Evolutionary conservation across 176 grass and related monocot species (phyloP).

Genomic region (Canna indica): DNA sequence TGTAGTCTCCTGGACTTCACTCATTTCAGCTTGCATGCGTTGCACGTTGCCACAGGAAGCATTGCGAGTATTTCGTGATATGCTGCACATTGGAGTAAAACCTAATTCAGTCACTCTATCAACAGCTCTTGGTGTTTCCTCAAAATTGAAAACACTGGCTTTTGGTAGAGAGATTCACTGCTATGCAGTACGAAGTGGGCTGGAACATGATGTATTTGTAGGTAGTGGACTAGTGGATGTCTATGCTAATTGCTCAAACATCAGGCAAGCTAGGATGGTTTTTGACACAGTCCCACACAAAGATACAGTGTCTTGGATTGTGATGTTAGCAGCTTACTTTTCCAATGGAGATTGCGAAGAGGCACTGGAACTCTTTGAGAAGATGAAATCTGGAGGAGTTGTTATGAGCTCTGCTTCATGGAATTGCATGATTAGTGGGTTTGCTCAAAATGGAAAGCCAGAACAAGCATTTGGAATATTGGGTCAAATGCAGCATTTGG

Average conservation of each 20-base stretch:
- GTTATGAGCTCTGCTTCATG: conserved; percentile 12
- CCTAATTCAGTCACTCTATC: conserved; percentile 26
- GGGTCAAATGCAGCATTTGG: conserved; percentile 5
- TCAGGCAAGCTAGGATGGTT: conserved; percentile 20
- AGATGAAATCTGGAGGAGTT: conserved; percentile 5
- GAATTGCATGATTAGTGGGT: conserved; percentile 28
- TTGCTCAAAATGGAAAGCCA: conserved; percentile 20
- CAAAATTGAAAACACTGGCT: conserved; percentile 9
- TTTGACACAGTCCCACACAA: conserved; percentile 16
- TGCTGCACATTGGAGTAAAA: conserved; percentile 1
- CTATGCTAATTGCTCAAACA: conserved; percentile 18
- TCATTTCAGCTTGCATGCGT: conserved; percentile 15
- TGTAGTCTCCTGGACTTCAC: conserved; percentile 24
- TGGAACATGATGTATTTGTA: conserved; percentile 16
- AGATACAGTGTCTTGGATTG: conserved; percentile 20
- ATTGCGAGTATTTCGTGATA: conserved; percentile 10
- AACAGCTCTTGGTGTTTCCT: conserved; percentile 12
- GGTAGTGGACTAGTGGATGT: conserved; percentile 19
- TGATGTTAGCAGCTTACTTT: conserved; percentile 24
- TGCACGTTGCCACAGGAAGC: conserved; percentile 11
- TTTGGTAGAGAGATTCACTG: conserved; percentile 18
- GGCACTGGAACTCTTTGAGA: conserved; percentile 12
- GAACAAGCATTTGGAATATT: conserved; percentile 13
- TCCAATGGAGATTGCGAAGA: conserved; percentile 15
- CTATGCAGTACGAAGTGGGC: background rate